phyloP scores from a whole-genome alignment of 1,284 basidiomycete genomes.

The Tilletia setariae region DNA sequence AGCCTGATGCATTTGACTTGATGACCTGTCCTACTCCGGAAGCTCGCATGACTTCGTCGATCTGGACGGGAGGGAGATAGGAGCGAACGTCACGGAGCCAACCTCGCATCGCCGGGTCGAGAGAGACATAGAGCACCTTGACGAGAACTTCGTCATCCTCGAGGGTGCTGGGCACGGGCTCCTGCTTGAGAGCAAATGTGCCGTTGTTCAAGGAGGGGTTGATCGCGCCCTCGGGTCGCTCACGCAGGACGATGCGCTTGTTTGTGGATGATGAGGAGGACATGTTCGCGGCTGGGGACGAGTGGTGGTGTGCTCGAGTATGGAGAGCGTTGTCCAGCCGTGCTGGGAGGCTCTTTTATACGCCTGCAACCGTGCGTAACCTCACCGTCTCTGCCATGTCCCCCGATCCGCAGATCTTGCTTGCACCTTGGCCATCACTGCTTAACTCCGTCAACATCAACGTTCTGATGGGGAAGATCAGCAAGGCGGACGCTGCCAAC shows the following conservation, averaged over 20 bases:
- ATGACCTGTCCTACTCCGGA: slow-evolving; percentile 69
- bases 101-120: slow-evolving; percentile 66
- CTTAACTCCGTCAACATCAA: too few species aligned
- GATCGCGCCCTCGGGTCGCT: slow-evolving; percentile 49
- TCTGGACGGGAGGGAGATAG: slow-evolving; percentile 65
- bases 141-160: slow-evolving; percentile 45
- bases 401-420: too few species aligned
- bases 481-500: too few species aligned
- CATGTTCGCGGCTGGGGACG: background rate
- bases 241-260: slow-evolving; percentile 46
- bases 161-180: slow-evolving; percentile 32
- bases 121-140: slow-evolving; percentile 46
- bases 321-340: too few species aligned
- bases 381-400: too few species aligned
- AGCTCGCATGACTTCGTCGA: slow-evolving; percentile 77
- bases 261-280: slow-evolving; percentile 15
- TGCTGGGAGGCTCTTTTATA: background rate
- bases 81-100: slow-evolving; percentile 67
- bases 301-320: background rate
- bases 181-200: slow-evolving; percentile 38
- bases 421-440: too few species aligned
- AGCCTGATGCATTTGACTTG: slow-evolving; percentile 41
- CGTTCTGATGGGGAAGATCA: too few species aligned
- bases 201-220: slow-evolving; percentile 35
- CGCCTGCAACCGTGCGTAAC: too few species aligned